Evolutionary conservation across 2,329 filamentous ascomycete species (phyloP).

Genomic region (Tolypocladium tropicale): DNA sequence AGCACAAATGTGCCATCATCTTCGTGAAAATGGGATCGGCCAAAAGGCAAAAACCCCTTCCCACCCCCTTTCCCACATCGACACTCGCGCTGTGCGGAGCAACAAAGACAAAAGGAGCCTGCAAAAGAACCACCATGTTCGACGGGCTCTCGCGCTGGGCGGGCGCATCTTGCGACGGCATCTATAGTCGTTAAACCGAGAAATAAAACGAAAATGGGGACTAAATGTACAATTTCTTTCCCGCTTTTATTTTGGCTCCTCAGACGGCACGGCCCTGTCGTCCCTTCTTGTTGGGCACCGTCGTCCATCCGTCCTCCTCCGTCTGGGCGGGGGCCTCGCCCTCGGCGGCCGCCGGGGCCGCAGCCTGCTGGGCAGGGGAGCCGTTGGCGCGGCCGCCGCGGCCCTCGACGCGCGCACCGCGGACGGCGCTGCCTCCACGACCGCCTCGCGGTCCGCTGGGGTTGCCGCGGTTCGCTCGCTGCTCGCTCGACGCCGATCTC

Average conservation of each 20-base stretch:
- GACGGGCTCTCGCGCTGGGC: conserved; percentile 7
- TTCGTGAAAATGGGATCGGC: too few relatives aligned
- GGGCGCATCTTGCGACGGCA: conserved; percentile 18
- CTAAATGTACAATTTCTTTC: conserved; percentile 24
- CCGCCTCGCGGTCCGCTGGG: conserved; percentile 33
- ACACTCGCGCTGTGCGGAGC: not conserved
- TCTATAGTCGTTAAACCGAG: conserved; percentile 24
- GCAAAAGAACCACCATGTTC: conserved; percentile 3
- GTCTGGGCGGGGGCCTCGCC: conserved; percentile 24
- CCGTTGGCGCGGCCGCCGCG: conserved; percentile 41
- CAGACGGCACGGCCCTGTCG: conserved; percentile 20
- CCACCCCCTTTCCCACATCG: not conserved
- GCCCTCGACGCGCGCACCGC: conserved; percentile 33
- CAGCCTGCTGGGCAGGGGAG: conserved; percentile 20
- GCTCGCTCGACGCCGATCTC: conserved; percentile 41
- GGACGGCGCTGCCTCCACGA: conserved; percentile 23
- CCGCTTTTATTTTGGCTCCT: conserved; percentile 10
- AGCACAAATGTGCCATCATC: not conserved
- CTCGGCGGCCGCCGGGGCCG: conserved; percentile 18
- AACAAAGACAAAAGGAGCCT: not conserved
- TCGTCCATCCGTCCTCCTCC: conserved; percentile 57
- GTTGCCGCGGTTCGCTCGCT: conserved; percentile 32
- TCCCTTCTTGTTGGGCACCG: conserved; percentile 31
- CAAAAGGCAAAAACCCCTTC: too few relatives aligned
- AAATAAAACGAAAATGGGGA: conserved; percentile 21